Evolutionary conservation across 1,284 basidiomycete species (phyloP).

Genomic region (Malassezia nana): DNA sequence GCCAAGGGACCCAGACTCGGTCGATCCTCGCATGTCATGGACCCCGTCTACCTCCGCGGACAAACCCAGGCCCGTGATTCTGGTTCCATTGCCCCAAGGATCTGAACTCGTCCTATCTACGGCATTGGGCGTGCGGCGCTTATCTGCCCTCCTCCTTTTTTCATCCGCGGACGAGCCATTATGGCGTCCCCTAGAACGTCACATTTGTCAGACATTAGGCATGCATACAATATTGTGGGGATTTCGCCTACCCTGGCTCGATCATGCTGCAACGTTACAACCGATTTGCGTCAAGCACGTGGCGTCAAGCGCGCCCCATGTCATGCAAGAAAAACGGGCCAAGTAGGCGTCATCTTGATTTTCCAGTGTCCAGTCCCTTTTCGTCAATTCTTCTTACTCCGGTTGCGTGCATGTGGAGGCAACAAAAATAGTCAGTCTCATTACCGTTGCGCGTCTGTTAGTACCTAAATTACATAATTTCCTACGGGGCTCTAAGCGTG

Average conservation of each 20-base stretch:
- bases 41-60: background rate
- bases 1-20: background rate
- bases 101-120: constrained; percentile 18
- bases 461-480: background rate
- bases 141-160: constrained; percentile 6
- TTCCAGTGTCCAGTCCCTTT: background rate
- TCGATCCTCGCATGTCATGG: background rate
- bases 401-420: background rate
- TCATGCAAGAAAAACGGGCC: constrained; percentile 5
- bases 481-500: background rate
- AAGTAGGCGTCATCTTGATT: no score
- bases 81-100: constrained; percentile 12
- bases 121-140: constrained; percentile 11
- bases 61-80: constrained; percentile 4
- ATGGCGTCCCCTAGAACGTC: background rate
- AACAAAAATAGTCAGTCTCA: background rate
- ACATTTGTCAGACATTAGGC: background rate
- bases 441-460: background rate
- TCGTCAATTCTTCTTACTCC: background rate
- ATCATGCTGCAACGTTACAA: background rate
- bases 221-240: background rate
- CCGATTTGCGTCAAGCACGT: constrained; percentile 10
- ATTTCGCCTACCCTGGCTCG: constrained; percentile 12
- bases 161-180: background rate
- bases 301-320: constrained; percentile 4